phyloP scores from a whole-genome alignment of 2,329 filamentous ascomycete genomes.

The Tolypocladium album region DNA sequence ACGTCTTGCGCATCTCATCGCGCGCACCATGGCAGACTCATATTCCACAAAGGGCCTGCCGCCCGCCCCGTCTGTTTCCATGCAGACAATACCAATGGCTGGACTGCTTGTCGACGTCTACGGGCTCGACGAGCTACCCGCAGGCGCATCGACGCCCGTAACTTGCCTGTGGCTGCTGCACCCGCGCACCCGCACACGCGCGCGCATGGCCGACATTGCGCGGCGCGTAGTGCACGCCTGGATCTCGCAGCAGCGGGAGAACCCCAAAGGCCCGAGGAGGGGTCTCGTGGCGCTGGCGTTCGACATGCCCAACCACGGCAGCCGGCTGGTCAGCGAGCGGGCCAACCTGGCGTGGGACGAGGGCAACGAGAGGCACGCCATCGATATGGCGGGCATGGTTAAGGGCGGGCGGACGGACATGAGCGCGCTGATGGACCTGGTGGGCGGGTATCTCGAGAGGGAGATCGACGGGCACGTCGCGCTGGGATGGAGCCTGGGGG shows the following conservation, averaged over 20 bases:
- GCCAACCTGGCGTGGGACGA: slow-evolving; percentile 71
- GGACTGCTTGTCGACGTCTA: slow-evolving; percentile 73
- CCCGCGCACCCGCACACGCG: slow-evolving; percentile 59
- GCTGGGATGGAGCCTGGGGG: slow-evolving; percentile 76
- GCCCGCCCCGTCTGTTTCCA: slow-evolving; percentile 43
- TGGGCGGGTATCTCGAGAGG: slow-evolving; percentile 57
- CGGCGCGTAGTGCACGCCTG: slow-evolving; percentile 57
- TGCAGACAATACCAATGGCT: slow-evolving; percentile 58
- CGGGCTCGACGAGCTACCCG: slow-evolving; percentile 63
- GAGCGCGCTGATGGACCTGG: slow-evolving; percentile 61
- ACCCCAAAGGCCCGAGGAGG: slow-evolving; percentile 10
- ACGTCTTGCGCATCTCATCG: neutral
- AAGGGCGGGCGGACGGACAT: slow-evolving; percentile 66
- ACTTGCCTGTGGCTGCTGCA: slow-evolving; percentile 90
- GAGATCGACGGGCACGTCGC: slow-evolving; percentile 56
- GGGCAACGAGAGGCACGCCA: slow-evolving; percentile 72
- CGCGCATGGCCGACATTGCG: slow-evolving; percentile 67
- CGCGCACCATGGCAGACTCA: slow-evolving; percentile 10
- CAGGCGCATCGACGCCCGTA: slow-evolving; percentile 37
- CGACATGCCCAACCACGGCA: slow-evolving; percentile 89
- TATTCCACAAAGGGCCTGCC: slow-evolving; percentile 25
- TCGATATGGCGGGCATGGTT: slow-evolving; percentile 82
- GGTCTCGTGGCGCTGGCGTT: slow-evolving; percentile 75
- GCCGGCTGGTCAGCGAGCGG: slow-evolving; percentile 51
- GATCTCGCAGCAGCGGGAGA: slow-evolving; percentile 32